These are phyloP conservation scores for Oryza glumipatula DNA, from an alignment of 176 grass and related monocot genomes.

Conservation along the genomic window DNA sequence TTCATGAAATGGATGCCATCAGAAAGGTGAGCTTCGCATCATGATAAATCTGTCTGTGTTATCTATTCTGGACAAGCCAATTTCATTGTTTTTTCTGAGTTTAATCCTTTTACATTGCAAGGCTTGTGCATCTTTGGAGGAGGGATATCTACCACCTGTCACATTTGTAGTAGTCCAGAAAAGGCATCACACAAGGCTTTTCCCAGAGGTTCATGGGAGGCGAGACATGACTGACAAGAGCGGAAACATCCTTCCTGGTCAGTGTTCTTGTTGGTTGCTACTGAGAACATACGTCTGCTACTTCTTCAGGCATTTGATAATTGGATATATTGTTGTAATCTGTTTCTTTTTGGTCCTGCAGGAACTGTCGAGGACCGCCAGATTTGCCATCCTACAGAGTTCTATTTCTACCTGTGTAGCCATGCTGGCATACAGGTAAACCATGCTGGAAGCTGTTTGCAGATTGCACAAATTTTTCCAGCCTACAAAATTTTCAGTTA, in stretches of 20 bases:
- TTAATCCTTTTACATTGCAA: slow-evolving; percentile 28
- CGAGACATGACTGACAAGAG: slow-evolving; percentile 69
- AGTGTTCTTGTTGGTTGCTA: slow-evolving; percentile 23
- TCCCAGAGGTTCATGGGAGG: slow-evolving; percentile 62
- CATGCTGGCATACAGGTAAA: slow-evolving; percentile 92
- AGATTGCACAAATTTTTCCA: not conserved
- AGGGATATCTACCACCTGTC: slow-evolving; percentile 61
- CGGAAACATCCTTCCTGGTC: slow-evolving; percentile 87
- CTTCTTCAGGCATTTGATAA: not conserved
- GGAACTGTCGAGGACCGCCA: slow-evolving; percentile 78
- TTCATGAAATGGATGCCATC: slow-evolving; percentile 76
- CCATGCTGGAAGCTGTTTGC: not conserved
- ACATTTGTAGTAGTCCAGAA: slow-evolving; percentile 93
- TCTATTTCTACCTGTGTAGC: slow-evolving; percentile 90
- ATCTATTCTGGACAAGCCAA: not conserved
- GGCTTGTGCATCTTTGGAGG: slow-evolving; percentile 78
- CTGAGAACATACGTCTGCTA: not conserved
- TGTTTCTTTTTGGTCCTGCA: slow-evolving; percentile 13
- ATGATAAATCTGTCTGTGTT: not conserved
- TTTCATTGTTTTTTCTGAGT: not conserved
- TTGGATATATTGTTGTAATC: not conserved
- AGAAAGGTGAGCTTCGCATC: slow-evolving; percentile 55
- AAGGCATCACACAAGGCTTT: slow-evolving; percentile 80
- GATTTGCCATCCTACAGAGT: slow-evolving; percentile 88
- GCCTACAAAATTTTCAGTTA: not conserved